Evolutionary conservation across 2,329 filamentous ascomycete genomes (phyloP), one percentile per base, ranked within the genome.

Genomic region (Massarina eburnea): DNA sequence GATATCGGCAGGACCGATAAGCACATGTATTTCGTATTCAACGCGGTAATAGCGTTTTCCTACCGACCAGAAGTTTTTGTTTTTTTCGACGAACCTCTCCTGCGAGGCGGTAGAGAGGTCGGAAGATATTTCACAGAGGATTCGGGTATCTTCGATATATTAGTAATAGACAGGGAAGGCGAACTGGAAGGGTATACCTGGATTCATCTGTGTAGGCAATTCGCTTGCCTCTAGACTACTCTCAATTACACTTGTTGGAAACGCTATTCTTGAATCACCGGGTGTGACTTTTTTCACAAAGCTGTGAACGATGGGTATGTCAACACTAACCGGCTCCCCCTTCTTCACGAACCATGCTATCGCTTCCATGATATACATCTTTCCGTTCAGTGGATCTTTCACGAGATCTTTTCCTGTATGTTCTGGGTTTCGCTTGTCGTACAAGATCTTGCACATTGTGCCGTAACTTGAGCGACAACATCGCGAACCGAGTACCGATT

Each of bases 401-500:
- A 57, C 54, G 2, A 60, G 43, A 12, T 55, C 21, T 27, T 58
- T 62, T 2, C 56, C 57, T 2, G 45, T 38, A 46, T 71, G 68
- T 0, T 62, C 54, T 2, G 64, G 59, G n/a, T 68, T 65, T 17
- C 61, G 57, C 41, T 60, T 58, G 38, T 71, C 59, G 43, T 69
- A 71, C 8, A 61, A 41, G 8, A 70, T 60, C 52, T 70, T 71
- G 53, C 68, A 72, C 12, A 66, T 51, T 0, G 67, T 70, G 18
- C 69, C 69, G 39, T 72, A 72, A 0, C 58, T 62, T 3, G 69
- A 64, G 12, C 69, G 55, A 44, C 66, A 70, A 44, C 68, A 71
- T 3, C 68, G 60, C 66, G 65, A 69, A 1, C 63, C 64, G 1
- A 81, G 66, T 1, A 80, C 75, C 0, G 76, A 63, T 2, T 66